These are phyloP conservation scores for Darksidea phi DNA, from an alignment of 495 filamentous ascomycete species.

Conservation along the genomic window DNA sequence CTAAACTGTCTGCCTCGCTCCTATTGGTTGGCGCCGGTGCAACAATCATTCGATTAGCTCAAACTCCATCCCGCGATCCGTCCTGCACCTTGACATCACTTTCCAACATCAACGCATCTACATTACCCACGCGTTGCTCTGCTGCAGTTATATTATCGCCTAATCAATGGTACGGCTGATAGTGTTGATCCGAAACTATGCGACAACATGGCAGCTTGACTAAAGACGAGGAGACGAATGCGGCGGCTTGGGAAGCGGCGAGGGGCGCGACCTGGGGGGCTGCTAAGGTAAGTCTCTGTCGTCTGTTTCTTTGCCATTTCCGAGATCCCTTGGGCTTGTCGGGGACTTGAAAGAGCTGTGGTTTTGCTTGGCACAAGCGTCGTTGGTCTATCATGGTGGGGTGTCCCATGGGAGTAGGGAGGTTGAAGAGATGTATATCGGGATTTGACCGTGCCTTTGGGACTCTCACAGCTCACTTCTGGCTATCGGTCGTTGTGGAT, in stretches of 20 bases:
- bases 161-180: background rate
- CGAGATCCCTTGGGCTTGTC: background rate
- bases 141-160: background rate
- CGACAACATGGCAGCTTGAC: conserved; percentile 40
- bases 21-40: background rate
- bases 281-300: conserved; percentile 49
- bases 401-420: no score
- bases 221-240: conserved; percentile 57
- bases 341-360: no score
- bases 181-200: conserved; percentile 10
- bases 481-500: no score
- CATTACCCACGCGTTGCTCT: background rate
- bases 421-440: no score
- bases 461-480: no score
- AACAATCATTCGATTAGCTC: background rate
- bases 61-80: background rate
- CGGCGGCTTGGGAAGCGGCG: conserved; percentile 61
- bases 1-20: background rate
- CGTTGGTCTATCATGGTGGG: no score
- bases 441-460: no score
- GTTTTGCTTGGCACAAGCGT: no score
- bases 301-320: background rate
- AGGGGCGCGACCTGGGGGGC: conserved; percentile 62
- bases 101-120: background rate
- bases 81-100: conserved; percentile 19